These are phyloP conservation scores for Colletotrichum salicis DNA, from an alignment of 2,329 filamentous ascomycete species.

Conservation along the genomic window DNA sequence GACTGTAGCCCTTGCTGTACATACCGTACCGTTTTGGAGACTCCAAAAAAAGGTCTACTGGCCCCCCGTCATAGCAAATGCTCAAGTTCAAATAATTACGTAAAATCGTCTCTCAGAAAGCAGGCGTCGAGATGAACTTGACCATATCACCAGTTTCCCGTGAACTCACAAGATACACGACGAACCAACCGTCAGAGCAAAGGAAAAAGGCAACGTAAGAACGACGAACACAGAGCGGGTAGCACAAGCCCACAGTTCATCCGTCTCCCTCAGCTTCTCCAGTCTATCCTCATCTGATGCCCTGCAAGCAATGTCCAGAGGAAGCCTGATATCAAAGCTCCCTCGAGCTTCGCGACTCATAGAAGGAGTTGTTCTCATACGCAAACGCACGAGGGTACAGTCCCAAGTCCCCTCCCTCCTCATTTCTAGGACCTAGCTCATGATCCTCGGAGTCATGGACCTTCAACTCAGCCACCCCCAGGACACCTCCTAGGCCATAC, in stretches of 20 bases:
- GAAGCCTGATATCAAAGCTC: not conserved
- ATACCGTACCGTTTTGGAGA: not conserved
- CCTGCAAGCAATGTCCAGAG: too few species aligned
- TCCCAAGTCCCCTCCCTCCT: too few species aligned
- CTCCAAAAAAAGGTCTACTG: not conserved
- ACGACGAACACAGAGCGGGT: not conserved
- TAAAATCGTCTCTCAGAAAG: not conserved
- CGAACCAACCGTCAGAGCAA: not conserved
- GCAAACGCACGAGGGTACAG: not conserved
- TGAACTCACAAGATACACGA: not conserved
- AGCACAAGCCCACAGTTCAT: slow-evolving; percentile 1
- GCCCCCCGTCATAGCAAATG: not conserved
- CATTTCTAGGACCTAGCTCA: too few species aligned
- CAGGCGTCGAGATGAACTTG: not conserved
- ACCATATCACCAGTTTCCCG: not conserved
- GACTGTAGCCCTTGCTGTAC: not conserved
- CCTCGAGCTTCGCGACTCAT: not conserved
- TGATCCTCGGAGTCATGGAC: too few species aligned
- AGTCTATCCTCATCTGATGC: too few species aligned
- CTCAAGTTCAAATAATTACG: not conserved
- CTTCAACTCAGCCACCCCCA: not conserved
- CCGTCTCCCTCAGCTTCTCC: not conserved
- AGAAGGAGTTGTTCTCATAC: not conserved
- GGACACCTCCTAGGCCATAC: not conserved
- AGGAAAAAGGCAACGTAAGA: not conserved